A percentile compares a stretch with the other conserved stretches of the same genome.
Evolutionary conservation across 169 alveolate species (phyloP).

Genomic region (Plasmodium vivax): DNA sequence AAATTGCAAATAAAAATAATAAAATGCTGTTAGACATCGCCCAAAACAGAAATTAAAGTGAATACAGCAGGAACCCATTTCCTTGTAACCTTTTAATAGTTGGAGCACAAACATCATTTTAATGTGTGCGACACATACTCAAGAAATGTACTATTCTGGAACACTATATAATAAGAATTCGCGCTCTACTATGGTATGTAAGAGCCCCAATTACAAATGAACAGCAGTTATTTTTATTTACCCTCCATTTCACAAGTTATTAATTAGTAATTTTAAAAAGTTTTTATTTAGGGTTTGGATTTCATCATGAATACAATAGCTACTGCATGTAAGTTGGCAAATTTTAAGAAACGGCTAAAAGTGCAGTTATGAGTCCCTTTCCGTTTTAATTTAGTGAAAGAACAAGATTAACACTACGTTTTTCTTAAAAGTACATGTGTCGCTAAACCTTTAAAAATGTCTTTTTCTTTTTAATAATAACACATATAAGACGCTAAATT

Average conservation of each 20-base stretch:
- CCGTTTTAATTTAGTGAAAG: neutral
- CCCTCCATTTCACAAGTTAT: neutral
- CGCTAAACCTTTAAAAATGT: neutral
- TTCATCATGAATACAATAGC: neutral
- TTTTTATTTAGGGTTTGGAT: neutral
- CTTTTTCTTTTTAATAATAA: conserved; percentile 14
- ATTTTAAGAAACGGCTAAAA: neutral
- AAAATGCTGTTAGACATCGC: neutral
- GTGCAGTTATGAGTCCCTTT: neutral
- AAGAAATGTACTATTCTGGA: neutral
- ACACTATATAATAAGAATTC: neutral
- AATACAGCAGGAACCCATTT: neutral
- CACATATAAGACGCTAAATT: conserved; percentile 7
- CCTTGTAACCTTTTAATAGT: neutral
- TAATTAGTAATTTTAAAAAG: neutral
- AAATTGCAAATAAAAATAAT: neutral
- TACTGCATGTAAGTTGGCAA: neutral
- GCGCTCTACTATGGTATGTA: neutral
- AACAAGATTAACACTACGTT: neutral
- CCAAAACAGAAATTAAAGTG: neutral
- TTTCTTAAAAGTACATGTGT: neutral
- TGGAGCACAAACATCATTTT: neutral
- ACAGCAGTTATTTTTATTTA: neutral
- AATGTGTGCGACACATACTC: neutral
- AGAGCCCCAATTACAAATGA: neutral